Evolutionary conservation across 176 grass and related monocot genomes (phyloP).

Genomic region (Saccharum spontaneum): DNA sequence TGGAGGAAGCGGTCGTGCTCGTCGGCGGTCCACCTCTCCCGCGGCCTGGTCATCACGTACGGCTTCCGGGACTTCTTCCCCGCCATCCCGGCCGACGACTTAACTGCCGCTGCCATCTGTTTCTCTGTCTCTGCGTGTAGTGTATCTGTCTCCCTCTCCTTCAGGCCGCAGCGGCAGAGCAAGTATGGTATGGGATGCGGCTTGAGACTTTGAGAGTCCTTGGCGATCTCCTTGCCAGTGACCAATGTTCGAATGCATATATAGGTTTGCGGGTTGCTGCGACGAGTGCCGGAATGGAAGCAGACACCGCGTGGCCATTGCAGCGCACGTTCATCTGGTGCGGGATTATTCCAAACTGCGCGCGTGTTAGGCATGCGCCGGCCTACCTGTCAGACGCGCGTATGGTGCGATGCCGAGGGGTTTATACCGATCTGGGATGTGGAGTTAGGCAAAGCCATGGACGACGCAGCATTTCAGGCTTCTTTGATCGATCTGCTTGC

Average conservation of each 20-base stretch:
- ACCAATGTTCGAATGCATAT: neutral
- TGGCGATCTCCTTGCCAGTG: too few relatives aligned
- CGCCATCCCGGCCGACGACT: neutral
- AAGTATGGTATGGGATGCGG: neutral
- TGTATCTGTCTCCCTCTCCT: too few relatives aligned
- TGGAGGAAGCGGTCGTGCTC: neutral
- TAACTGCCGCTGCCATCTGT: neutral
- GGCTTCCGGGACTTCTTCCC: neutral
- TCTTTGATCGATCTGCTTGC: too few relatives aligned
- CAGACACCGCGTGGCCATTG: neutral
- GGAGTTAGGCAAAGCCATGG: neutral
- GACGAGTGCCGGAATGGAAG: neutral
- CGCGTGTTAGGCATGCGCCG: neutral
- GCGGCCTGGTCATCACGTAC: neutral
- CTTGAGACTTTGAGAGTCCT: neutral
- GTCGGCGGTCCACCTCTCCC: neutral
- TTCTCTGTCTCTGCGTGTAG: neutral
- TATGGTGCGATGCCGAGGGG: too few relatives aligned
- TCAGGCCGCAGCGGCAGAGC: too few relatives aligned
- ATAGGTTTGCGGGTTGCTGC: neutral
- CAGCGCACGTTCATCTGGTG: neutral
- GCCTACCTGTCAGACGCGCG: too few relatives aligned
- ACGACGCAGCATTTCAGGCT: neutral
- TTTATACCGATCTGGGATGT: neutral
- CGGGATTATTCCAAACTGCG: too few relatives aligned